A percentile compares a stretch with the other conserved stretches of the same genome.
Conservation (phyloP, 257 asterid genomes). For the Anisodus tanguticus region DNA sequence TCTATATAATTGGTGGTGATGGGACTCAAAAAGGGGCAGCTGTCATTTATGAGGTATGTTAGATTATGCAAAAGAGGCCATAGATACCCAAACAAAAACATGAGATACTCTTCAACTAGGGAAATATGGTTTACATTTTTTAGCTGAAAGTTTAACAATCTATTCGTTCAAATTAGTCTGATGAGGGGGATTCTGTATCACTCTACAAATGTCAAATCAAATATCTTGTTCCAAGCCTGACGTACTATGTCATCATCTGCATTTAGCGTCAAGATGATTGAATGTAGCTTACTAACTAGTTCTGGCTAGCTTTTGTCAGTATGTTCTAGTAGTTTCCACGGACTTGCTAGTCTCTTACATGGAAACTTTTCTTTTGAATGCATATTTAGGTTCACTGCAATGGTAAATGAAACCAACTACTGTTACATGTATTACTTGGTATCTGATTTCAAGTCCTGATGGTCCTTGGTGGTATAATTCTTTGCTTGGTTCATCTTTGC, state of each 20-base stretch:
- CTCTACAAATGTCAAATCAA: neutral
- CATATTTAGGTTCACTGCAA: neutral
- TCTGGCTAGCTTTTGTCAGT: neutral
- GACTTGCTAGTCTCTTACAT: neutral
- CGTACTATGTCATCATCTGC: neutral
- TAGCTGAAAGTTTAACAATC: neutral
- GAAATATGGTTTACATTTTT: neutral
- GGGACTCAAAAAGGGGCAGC: slow-evolving; percentile 96
- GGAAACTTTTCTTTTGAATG: neutral
- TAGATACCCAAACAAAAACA: neutral
- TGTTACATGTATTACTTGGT: neutral
- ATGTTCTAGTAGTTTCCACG: neutral
- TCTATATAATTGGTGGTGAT: slow-evolving; percentile 96
- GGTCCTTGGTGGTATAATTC: neutral
- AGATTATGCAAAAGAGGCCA: neutral
- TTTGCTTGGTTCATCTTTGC: neutral
- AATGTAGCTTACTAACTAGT: neutral
- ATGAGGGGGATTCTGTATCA: neutral
- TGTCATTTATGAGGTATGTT: slow-evolving; percentile 75
- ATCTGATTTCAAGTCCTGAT: neutral
- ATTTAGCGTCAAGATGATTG: neutral
- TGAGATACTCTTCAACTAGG: neutral
- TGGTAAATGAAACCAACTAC: slow-evolving; percentile 12
- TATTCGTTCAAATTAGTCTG: neutral
- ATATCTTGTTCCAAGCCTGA: neutral